These are phyloP conservation scores for Lactarius evosmus DNA, from an alignment of 768 basidiomycete species.

Conservation along the genomic window DNA sequence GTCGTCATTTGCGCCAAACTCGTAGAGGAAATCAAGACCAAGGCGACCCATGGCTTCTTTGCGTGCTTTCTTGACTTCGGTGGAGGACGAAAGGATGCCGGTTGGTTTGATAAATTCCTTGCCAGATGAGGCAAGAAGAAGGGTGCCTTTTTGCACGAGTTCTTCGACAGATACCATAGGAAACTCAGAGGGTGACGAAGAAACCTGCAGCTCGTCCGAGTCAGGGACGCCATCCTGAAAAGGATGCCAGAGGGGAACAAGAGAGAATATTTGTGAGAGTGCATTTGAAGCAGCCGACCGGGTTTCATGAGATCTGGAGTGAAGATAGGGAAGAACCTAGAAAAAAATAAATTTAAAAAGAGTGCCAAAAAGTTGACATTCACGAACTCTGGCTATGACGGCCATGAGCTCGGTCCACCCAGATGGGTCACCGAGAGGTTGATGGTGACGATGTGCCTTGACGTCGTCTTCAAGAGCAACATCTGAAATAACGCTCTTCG, in stretches of 20 bases:
- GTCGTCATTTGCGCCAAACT: slow-evolving; percentile 64
- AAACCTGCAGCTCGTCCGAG: slow-evolving; percentile 29
- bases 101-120: slow-evolving; percentile 82
- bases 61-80: slow-evolving; percentile 82
- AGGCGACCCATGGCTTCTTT: slow-evolving; percentile 87
- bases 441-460: slow-evolving; percentile 59
- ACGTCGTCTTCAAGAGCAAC: slow-evolving; percentile 77
- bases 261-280: slow-evolving; percentile 79
- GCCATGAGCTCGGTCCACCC: slow-evolving; percentile 91
- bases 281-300: slow-evolving; percentile 86
- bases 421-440: slow-evolving; percentile 57
- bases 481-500: slow-evolving; percentile 79
- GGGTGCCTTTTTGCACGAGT: slow-evolving; percentile 68
- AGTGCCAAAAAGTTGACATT: slow-evolving; percentile 30
- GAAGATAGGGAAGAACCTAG: slow-evolving; percentile 86
- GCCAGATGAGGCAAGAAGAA: slow-evolving; percentile 88
- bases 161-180: slow-evolving; percentile 74
- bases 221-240: slow-evolving; percentile 36
- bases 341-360: background rate
- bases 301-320: slow-evolving; percentile 90
- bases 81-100: slow-evolving; percentile 66
- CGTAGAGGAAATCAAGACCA: slow-evolving; percentile 82
- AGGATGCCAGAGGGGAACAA: slow-evolving; percentile 81
- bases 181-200: slow-evolving; percentile 51
- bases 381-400: slow-evolving; percentile 76